These are phyloP conservation scores for Pythium vanterpoolii DNA, from an alignment of 352 stramenopile genomes.

Conservation along the genomic window DNA sequence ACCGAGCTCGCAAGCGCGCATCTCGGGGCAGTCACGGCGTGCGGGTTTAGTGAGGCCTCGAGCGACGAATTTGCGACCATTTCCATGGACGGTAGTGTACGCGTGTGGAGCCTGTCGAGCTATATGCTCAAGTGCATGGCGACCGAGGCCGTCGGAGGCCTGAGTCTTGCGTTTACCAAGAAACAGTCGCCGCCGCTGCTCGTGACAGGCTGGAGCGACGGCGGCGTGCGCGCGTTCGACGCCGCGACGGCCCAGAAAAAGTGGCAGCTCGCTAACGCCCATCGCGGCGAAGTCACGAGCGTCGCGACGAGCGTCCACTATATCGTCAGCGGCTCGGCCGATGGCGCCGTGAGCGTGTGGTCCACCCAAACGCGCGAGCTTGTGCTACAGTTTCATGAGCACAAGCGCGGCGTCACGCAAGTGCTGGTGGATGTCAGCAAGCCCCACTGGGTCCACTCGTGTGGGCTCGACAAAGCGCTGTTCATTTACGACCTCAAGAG, in stretches of 20 bases:
- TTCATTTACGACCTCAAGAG: conserved; percentile 92
- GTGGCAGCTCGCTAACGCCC: conserved; percentile 87
- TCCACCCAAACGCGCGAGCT: conserved; percentile 78
- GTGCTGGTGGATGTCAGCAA: conserved; percentile 77
- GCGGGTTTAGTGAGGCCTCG: conserved; percentile 48
- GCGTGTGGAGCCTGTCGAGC: conserved; percentile 64
- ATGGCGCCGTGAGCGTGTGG: conserved; percentile 90
- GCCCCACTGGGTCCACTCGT: conserved; percentile 86
- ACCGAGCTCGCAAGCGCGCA: conserved; percentile 65
- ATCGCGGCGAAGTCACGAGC: conserved; percentile 80
- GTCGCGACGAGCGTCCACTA: conserved; percentile 62
- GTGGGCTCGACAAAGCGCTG: conserved; percentile 77
- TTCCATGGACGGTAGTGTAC: conserved; percentile 61
- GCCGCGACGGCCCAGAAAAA: conserved; percentile 41
- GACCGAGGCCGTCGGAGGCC: conserved; percentile 46
- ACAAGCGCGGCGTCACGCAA: conserved; percentile 77
- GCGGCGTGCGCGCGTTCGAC: conserved; percentile 70
- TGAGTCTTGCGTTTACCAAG: conserved; percentile 45
- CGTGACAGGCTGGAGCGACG: conserved; percentile 71
- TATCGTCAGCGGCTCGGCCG: conserved; percentile 75
- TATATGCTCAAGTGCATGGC: conserved; percentile 70
- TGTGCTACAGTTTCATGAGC: conserved; percentile 89
- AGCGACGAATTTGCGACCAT: conserved; percentile 71
- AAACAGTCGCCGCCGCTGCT: conserved; percentile 25
- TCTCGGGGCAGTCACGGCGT: conserved; percentile 54